Evolutionary conservation across 345 rosid species (phyloP), one percentile per base, ranked within the genome.

Genomic region (Syzygium jambos): DNA sequence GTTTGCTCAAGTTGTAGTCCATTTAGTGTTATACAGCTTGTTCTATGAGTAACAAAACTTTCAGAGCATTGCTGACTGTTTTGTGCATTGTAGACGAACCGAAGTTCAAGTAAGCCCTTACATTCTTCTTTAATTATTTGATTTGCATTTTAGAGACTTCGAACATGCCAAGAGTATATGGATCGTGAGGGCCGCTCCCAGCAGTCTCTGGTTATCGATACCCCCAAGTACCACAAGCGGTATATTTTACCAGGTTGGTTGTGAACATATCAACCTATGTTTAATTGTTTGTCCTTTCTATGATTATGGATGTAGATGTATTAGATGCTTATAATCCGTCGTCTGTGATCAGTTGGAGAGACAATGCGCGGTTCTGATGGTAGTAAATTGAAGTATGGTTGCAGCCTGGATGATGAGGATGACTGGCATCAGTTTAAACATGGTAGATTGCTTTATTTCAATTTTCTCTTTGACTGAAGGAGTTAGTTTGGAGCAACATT

Each of bases 101-200:
- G 19, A 34, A 73, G 49, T 38, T 73, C 43, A 38, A 11, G 82
- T 10, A 41, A 34, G 14, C 82, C 82, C 23, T 19, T 49, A 73
- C 43, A 9, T 73, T 73, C 82, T 38, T 73, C 23, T 73, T 73
- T 73, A 73, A 73, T 73, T 38, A 83, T 29, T 38, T 85, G 41
- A 80, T 86, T 65, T 83, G 88, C 87, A 55, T 86, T 68, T 53
- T 93, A 97, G 99, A 96, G 99, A 92, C 90, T 97, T 82, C 88
- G 95, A 65, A 95, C 96, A 51, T 96, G 98, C 91, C 97, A 93
- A 90, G 96, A 95, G 90, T 97, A 93, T 87, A 93, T 96, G 82
- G 98, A 96, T 90, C 98, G 92, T 27, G 98, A 96, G 89, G 98
- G 99, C 83, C 87, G 95, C 78, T 92, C 98, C 10, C 96, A 96